A percentile compares a stretch with the other conserved stretches of the same genome.
Evolutionary conservation across 1,284 basidiomycete species (phyloP).

Genomic region (Apiotrichum mycotoxinovorans): DNA sequence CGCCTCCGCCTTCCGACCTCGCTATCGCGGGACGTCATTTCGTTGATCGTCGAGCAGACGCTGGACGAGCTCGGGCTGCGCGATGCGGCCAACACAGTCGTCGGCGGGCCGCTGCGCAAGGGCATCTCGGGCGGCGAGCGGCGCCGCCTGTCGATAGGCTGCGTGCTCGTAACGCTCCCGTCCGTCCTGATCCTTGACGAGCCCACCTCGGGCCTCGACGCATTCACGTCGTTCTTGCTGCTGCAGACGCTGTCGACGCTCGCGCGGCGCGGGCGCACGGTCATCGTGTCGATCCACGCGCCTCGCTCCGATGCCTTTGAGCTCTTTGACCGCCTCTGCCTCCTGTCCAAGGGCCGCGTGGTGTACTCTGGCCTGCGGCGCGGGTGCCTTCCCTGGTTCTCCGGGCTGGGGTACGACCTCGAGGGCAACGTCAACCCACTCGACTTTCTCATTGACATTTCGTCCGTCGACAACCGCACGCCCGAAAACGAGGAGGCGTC

Average conservation of each 20-base stretch:
- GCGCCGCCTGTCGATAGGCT: conserved; percentile 72
- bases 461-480: conserved; percentile 52
- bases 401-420: conserved; percentile 39
- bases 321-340: conserved; percentile 53
- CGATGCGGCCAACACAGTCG: conserved; percentile 55
- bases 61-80: conserved; percentile 56
- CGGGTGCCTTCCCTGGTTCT: conserved; percentile 52
- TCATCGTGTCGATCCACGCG: conserved; percentile 56
- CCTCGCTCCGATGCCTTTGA: conserved; percentile 56
- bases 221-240: conserved; percentile 55
- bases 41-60: conserved; percentile 55
- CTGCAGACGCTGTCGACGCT: conserved; percentile 54
- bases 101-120: conserved; percentile 54
- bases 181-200: conserved; percentile 73
- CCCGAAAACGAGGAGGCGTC: conserved; percentile 48
- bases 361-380: conserved; percentile 52
- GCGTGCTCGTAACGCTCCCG: conserved; percentile 73
- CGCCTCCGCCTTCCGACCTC: conserved; percentile 53
- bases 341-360: conserved; percentile 54
- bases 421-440: conserved; percentile 48
- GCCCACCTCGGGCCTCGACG: conserved; percentile 51
- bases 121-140: conserved; percentile 83
- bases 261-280: conserved; percentile 53
- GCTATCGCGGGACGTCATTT: conserved; percentile 41
- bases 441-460: conserved; percentile 56